A percentile compares a stretch with the other conserved stretches of the same genome.
These are phyloP conservation scores for Aspergillus affinis DNA, from an alignment of 495 filamentous ascomycete species.

Conservation along the genomic window DNA sequence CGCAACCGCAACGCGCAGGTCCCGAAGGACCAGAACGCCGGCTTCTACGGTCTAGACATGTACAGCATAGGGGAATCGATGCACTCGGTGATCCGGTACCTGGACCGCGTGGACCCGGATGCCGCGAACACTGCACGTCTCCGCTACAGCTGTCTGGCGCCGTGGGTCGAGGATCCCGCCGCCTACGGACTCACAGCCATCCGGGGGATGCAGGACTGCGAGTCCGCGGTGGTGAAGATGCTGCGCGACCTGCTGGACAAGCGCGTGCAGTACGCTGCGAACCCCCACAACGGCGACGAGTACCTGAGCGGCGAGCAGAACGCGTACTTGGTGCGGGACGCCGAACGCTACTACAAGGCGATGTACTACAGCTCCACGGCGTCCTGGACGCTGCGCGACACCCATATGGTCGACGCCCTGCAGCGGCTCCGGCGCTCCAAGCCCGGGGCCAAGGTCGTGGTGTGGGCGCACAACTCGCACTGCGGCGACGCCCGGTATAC, in stretches of 20 bases:
- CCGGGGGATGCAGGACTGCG: constrained; percentile 47
- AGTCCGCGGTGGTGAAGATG: constrained; percentile 48
- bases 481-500: constrained; percentile 59
- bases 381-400: constrained; percentile 59
- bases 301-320: constrained; percentile 57
- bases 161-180: constrained; percentile 54
- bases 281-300: constrained; percentile 44
- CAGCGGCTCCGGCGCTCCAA: constrained; percentile 45
- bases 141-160: constrained; percentile 48
- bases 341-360: constrained; percentile 57
- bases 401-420: constrained; percentile 59
- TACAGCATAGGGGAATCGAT: constrained; percentile 56
- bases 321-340: constrained; percentile 53
- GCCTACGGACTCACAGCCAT: constrained; percentile 51
- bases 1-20: constrained; percentile 41
- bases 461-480: constrained; percentile 64
- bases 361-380: constrained; percentile 58
- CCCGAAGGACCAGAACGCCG: constrained; percentile 36
- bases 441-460: constrained; percentile 47
- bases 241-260: constrained; percentile 44
- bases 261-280: constrained; percentile 43
- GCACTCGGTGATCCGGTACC: constrained; percentile 51
- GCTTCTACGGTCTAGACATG: constrained; percentile 57
- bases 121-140: constrained; percentile 45
- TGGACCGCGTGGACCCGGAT: constrained; percentile 47